A percentile compares a stretch with the other conserved stretches of the same genome.
Conservation (phyloP, 345 rosid genomes). For the Geranium brycei region DNA sequence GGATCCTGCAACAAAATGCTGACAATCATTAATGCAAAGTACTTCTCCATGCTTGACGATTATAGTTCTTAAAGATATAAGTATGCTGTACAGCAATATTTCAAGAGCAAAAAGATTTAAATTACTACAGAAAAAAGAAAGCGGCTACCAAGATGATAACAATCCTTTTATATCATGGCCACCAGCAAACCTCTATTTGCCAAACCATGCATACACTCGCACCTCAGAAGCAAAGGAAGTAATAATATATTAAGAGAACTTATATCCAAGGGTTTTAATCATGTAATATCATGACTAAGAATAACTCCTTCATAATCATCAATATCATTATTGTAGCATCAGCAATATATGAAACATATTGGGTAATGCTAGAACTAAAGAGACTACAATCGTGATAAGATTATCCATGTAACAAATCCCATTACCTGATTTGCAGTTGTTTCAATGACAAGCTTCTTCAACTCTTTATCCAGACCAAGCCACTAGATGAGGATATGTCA, state of each 20-base stretch:
- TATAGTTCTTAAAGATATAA: neutral
- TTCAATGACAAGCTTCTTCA: conserved; percentile 77
- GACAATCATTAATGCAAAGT: neutral
- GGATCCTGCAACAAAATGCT: conserved; percentile 50
- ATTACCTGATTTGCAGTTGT: conserved; percentile 86
- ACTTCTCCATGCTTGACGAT: neutral
- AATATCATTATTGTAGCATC: neutral
- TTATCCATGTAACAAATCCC: neutral
- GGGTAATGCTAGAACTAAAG: neutral
- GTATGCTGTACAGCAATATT: neutral
- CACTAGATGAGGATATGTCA: conserved; percentile 29
- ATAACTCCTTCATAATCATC: too few species aligned
- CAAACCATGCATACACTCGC: neutral
- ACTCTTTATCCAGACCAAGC: conserved; percentile 79
- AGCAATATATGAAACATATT: neutral
- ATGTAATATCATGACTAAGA: too few species aligned
- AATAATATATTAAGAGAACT: too few species aligned
- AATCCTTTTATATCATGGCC: neutral
- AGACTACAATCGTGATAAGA: too few species aligned
- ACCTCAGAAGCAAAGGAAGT: neutral
- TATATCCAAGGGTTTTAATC: too few species aligned
- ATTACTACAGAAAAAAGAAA: neutral
- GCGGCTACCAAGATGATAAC: neutral
- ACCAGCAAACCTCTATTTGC: neutral
- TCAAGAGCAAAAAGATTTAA: neutral